phyloP scores from a whole-genome alignment of 1,284 basidiomycete species.

The Puccinia triticina region DNA sequence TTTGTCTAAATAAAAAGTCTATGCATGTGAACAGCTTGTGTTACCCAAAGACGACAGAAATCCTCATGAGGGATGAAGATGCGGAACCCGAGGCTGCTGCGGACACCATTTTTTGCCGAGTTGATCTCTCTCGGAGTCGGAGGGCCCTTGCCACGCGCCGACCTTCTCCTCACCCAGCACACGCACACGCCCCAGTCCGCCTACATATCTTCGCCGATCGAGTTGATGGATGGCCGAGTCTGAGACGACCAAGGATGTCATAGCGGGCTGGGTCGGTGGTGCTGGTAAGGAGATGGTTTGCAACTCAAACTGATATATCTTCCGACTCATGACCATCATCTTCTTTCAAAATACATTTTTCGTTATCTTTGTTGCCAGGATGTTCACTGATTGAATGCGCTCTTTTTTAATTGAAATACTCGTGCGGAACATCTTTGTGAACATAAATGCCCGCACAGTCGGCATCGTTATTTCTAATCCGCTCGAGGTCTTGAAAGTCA shows the following conservation, averaged over 20 bases:
- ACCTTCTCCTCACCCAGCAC: not conserved
- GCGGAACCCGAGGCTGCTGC: too few relatives aligned
- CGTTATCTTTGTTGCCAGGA: not conserved
- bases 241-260: constrained; percentile 48
- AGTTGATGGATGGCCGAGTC: constrained; percentile 52
- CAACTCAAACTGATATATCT: not conserved
- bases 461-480: constrained; percentile 56
- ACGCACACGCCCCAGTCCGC: not conserved
- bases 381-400: not conserved
- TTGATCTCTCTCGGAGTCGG: too few relatives aligned
- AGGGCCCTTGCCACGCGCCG: too few relatives aligned
- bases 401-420: not conserved
- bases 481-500: constrained; percentile 56
- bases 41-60: too few relatives aligned
- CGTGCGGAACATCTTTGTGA: not conserved
- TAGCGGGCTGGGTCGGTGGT: constrained; percentile 50
- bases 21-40: too few relatives aligned
- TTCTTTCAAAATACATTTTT: not conserved
- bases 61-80: too few relatives aligned
- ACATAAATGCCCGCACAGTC: constrained; percentile 46
- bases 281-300: constrained; percentile 24
- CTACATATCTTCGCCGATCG: not conserved
- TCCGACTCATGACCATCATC: not conserved
- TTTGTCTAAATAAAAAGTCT: too few relatives aligned
- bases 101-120: too few relatives aligned